Evolutionary conservation across 73 alveolate genomes (phyloP).

Genomic region (Paramecium caudatum): DNA sequence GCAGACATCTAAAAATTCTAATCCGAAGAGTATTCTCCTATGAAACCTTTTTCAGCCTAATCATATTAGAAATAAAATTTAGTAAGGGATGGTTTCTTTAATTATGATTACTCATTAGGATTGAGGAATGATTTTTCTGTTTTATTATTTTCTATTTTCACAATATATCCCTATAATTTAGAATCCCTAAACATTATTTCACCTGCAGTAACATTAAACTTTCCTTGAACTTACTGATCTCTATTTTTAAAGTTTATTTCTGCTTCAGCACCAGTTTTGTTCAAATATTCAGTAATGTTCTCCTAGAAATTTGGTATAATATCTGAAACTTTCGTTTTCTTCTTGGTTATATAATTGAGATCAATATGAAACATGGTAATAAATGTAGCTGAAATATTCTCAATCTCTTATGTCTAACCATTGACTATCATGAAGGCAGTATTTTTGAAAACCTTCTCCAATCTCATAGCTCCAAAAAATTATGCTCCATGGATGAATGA

Average conservation of each 20-base stretch:
- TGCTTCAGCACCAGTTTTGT: slow-evolving; percentile 70
- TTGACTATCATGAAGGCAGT: slow-evolving; percentile 70
- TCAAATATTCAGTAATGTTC: slow-evolving; percentile 57
- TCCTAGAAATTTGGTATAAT: slow-evolving; percentile 57
- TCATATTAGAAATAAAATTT: slow-evolving; percentile 45
- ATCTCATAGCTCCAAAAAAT: slow-evolving; percentile 72
- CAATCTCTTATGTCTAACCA: slow-evolving; percentile 59
- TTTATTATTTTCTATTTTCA: slow-evolving; percentile 63
- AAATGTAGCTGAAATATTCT: slow-evolving; percentile 68
- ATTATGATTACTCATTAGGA: slow-evolving; percentile 35
- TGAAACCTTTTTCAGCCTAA: neutral
- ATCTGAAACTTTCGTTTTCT: slow-evolving; percentile 56
- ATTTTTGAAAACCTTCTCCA: slow-evolving; percentile 63
- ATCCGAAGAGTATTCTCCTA: slow-evolving; percentile 31
- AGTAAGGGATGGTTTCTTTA: neutral
- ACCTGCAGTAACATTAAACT: neutral
- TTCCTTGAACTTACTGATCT: slow-evolving; percentile 53
- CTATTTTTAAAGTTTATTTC: slow-evolving; percentile 59
- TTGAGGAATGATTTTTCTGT: slow-evolving; percentile 18
- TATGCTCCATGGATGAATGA: slow-evolving; percentile 74
- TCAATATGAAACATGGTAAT: slow-evolving; percentile 70
- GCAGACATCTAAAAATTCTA: slow-evolving; percentile 64
- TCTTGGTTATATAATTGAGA: slow-evolving; percentile 59
- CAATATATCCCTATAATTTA: slow-evolving; percentile 68
- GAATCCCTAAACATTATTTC: slow-evolving; percentile 61